Conservation (phyloP, 495 filamentous ascomycete genomes). For the Penicillium longicatenatum region DNA sequence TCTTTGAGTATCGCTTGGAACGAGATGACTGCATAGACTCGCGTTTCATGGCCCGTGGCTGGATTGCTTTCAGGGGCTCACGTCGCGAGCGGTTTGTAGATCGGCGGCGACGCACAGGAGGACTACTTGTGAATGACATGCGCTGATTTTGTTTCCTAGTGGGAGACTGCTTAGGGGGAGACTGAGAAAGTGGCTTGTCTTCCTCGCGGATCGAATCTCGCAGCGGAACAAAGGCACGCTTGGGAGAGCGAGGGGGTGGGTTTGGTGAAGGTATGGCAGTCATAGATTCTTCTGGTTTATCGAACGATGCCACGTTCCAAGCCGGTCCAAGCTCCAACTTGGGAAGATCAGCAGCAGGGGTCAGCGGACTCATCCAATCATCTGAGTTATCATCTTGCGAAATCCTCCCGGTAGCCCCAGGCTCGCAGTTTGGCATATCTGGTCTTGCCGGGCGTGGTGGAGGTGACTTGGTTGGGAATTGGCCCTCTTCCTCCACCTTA, state of each 20-base stretch:
- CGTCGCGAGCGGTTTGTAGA: constrained; percentile 36
- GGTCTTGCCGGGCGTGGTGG: constrained; percentile 27
- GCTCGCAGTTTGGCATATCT: constrained; percentile 34
- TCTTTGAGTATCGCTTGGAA: constrained; percentile 45
- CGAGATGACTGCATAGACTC: constrained; percentile 44
- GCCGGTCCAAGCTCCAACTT: constrained; percentile 40
- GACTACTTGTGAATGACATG: constrained; percentile 34
- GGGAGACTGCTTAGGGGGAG: constrained; percentile 23
- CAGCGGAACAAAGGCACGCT: constrained; percentile 33
- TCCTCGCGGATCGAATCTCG: constrained; percentile 28
- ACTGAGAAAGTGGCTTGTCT: constrained; percentile 22
- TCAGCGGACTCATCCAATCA: constrained; percentile 28
- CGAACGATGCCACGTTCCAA: constrained; percentile 38
- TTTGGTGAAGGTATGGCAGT: constrained; percentile 24
- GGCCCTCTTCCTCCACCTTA: constrained; percentile 33
- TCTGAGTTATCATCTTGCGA: constrained; percentile 27
- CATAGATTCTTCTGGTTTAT: constrained; percentile 23
- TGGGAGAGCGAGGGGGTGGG: constrained; percentile 33
- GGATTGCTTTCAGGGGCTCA: constrained; percentile 43
- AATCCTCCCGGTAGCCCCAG: constrained; percentile 24
- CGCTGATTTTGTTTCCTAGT: constrained; percentile 33
- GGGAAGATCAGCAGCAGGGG: constrained; percentile 34
- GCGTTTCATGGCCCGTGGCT: constrained; percentile 45
- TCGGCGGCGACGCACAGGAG: constrained; percentile 36
- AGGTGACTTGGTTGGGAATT: constrained; percentile 25